These are phyloP conservation scores for Mucuna pruriens DNA, from an alignment of 306 rosid species.

Conservation along the genomic window DNA sequence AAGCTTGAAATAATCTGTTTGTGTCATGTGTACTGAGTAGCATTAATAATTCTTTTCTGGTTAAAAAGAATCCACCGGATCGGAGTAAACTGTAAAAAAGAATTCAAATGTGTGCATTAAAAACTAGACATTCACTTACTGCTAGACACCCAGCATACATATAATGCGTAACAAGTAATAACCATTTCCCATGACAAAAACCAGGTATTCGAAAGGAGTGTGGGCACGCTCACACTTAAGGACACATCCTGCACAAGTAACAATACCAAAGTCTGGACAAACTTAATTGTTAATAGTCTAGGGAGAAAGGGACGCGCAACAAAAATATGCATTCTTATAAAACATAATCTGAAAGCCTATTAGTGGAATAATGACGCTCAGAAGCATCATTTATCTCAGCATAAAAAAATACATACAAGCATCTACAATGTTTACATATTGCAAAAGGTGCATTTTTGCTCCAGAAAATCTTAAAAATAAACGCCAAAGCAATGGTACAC, in stretches of 20 bases:
- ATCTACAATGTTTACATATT: constrained; percentile 67
- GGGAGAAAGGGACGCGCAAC: not conserved
- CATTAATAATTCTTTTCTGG: not conserved
- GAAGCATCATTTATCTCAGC: constrained; percentile 74
- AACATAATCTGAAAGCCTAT: constrained; percentile 62
- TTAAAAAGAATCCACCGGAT: not conserved
- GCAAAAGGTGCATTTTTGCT: constrained; percentile 67
- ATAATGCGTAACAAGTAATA: not conserved
- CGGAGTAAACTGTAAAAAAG: not conserved
- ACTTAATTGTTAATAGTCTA: not conserved
- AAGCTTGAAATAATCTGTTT: constrained; percentile 11
- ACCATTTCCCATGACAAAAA: not conserved
- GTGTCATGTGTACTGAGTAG: not conserved
- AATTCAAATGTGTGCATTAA: not conserved
- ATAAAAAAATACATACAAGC: constrained; percentile 59
- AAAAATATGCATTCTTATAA: constrained; percentile 38
- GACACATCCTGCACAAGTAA: not conserved
- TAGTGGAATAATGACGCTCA: constrained; percentile 60
- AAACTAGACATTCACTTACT: not conserved
- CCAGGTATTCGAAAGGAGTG: not conserved
- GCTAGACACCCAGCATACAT: not conserved
- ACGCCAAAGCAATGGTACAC: not conserved
- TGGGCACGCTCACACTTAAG: not conserved
- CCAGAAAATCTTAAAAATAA: constrained; percentile 62
- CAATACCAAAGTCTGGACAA: not conserved